Conservation (phyloP, 441 rosid species). For the Rhodomyrtus psidioides region DNA sequence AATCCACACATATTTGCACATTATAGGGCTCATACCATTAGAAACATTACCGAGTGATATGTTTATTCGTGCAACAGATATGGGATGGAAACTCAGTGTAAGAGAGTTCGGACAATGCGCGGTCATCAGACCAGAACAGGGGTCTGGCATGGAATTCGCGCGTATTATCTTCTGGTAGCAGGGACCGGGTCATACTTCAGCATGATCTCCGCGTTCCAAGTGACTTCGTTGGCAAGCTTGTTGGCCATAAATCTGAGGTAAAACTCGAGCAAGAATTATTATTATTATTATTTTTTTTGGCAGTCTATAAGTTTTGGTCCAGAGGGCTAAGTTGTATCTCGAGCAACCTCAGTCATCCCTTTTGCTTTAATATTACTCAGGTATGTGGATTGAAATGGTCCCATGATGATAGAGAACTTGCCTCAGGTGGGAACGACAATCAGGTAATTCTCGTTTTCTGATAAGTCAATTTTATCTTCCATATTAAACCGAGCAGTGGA, state of each 20-base stretch:
- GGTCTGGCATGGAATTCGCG: slow-evolving; percentile 97
- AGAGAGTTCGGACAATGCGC: slow-evolving; percentile 81
- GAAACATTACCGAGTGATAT: not conserved
- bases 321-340: not conserved
- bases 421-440: slow-evolving; percentile 98
- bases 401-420: slow-evolving; percentile 93
- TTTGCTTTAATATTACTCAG: slow-evolving; percentile 12
- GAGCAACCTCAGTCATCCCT: not conserved
- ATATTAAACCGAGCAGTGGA: not conserved
- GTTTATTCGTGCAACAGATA: slow-evolving; percentile 31
- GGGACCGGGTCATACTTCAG: slow-evolving; percentile 88
- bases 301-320: not conserved
- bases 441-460: slow-evolving; percentile 38
- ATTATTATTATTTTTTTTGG: not conserved
- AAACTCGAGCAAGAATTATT: not conserved
- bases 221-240: slow-evolving; percentile 67
- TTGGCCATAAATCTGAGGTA: slow-evolving; percentile 95
- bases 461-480: not conserved
- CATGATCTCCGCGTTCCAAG: slow-evolving; percentile 86
- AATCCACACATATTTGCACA: not conserved
- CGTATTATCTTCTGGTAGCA: slow-evolving; percentile 83
- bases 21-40: not conserved
- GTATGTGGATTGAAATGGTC: slow-evolving; percentile 98
- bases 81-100: slow-evolving; percentile 93
- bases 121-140: slow-evolving; percentile 98